These are phyloP conservation scores for Chenopodium quinoa DNA, from an alignment of 148 eudicot species.

Conservation along the genomic window DNA sequence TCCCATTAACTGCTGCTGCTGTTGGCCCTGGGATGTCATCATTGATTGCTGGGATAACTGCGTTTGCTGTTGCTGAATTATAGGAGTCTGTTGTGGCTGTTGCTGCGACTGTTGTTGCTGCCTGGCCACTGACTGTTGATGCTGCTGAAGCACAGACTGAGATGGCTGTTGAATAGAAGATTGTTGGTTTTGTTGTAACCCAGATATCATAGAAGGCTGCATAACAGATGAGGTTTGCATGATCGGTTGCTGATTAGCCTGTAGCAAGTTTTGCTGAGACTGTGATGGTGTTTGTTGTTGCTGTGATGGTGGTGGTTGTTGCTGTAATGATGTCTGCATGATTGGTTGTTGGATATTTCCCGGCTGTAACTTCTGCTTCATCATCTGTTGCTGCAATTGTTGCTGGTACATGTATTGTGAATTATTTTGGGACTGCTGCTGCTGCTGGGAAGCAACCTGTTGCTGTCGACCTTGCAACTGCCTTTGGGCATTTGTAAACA, in stretches of 20 bases:
- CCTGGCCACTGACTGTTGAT: slow-evolving; percentile 54
- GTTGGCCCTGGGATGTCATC: slow-evolving; percentile 44
- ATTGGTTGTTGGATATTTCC: slow-evolving; percentile 54
- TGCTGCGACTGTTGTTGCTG: slow-evolving; percentile 47
- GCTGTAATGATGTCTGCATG: slow-evolving; percentile 61
- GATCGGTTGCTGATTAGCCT: slow-evolving; percentile 59
- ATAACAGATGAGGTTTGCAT: slow-evolving; percentile 72
- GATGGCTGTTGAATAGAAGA: slow-evolving; percentile 61
- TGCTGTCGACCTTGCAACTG: slow-evolving; percentile 75
- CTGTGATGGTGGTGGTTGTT: slow-evolving; percentile 42
- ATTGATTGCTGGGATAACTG: slow-evolving; percentile 52
- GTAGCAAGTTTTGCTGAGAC: slow-evolving; percentile 51
- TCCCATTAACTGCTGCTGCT: slow-evolving; percentile 34
- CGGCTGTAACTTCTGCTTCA: slow-evolving; percentile 64
- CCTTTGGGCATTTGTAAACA: slow-evolving; percentile 70
- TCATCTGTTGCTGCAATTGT: slow-evolving; percentile 51
- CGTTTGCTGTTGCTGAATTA: slow-evolving; percentile 53
- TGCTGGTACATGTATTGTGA: slow-evolving; percentile 67
- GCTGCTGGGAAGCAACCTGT: slow-evolving; percentile 55
- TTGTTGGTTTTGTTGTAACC: slow-evolving; percentile 70
- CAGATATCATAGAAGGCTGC: slow-evolving; percentile 59
- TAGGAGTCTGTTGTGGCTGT: slow-evolving; percentile 46
- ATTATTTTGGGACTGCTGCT: slow-evolving; percentile 60
- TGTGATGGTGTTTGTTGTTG: slow-evolving; percentile 44
- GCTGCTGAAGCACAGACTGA: slow-evolving; percentile 73